Evolutionary conservation across 2,329 filamentous ascomycete genomes (phyloP), one percentile per base, ranked within the genome.

Genomic region (Pyrenophora tritici-repentis): DNA sequence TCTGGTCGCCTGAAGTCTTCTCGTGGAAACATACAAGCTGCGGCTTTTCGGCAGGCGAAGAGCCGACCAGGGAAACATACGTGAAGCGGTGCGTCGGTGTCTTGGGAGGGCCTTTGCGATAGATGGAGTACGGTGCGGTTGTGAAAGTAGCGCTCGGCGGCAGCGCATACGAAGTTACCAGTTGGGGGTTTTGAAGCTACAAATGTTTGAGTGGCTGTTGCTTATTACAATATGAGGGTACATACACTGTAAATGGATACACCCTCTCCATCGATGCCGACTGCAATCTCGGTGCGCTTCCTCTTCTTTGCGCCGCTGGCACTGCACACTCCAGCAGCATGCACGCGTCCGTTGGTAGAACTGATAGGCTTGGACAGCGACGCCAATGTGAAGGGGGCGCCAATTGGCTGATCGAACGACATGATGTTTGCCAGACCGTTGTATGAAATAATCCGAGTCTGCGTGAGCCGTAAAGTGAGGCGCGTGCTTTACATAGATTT

Each of bases 201-300:
- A 24, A 20, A 41, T 20, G 22, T 31, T 45, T 60, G 68, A 63
- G 53, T 45, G 18, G 34, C 32, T 16, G 20, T 18, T 12, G 14
- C 13, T 6, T 71, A 40, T 16, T 8, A 22, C 22, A 24, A 17
- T 12, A 8, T 6, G 33, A 37, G 1, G n/a, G 36, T 14, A 47
- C 68, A 33, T 75, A 86, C 84, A 71, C 84, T 83, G 72, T 86
- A 86, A 31, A 87, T 80, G 56, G 81, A 85, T 42, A 87, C 73
- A 24, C 81, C 80, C 65, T 86, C 83, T 33, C 83, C 83, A 65
- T 86, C 83, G 12, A 86, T 75, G 1, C 78, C 82, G 16, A 84
- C 78, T 26, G 77, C 82, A 43, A 86, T 76, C 64, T 87, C 84
- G 61, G 84, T 81, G 67, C 84, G 76, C 73, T 86, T 86, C 66